Evolutionary conservation across 768 basidiomycete genomes (phyloP), one percentile per base, ranked within the genome.

Genomic region (Lentinula detonsa): DNA sequence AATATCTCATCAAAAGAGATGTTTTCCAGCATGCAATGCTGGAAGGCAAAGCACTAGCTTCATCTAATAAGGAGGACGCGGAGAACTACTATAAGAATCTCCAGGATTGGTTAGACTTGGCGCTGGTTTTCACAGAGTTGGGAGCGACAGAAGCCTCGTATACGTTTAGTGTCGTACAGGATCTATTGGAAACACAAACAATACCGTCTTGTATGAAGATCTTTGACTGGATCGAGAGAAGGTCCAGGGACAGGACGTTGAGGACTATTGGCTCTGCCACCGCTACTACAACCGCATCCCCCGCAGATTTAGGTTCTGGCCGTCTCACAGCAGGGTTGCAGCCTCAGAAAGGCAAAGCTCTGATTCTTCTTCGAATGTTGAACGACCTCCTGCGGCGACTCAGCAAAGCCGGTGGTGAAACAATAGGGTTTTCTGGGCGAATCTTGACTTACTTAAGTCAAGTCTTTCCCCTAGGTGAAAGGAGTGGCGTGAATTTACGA

Each of bases 401-500:
- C 10, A 95, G 92, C 43, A 95, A 95, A 73, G 89, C 87, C 71
- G 90, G 89, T 18, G 81, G 85, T 5, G 91, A 88, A 57, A 93
- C 92, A 21, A 84, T 88, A 65, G 55, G 39, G 40, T 93, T 97
- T 72, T 92, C 90, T 66, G 95, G 94, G 4, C 84, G 93, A 1
- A 95, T 97, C 69, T 77, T 94, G 70, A 88, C 89, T 1, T 95
- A 95, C 71, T 75, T 96, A 54, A 91, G 89, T 62, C 84, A 83
- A 1, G 91, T 93, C 1, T 96, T 94, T 69, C 90, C 92, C 5
- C 73, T 97, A 8, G 90, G 91, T 2, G 94, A 96, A 71, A 77
- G 93, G 54, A 94, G 92, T 70, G 93, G 94, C 35, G 94, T 96
- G 37, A 97, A 97, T 72, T 73, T 96, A 64, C 78, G 94, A 35